Evolutionary conservation across 352 stramenopile genomes (phyloP).

Genomic region (Phytophthora vignae): DNA sequence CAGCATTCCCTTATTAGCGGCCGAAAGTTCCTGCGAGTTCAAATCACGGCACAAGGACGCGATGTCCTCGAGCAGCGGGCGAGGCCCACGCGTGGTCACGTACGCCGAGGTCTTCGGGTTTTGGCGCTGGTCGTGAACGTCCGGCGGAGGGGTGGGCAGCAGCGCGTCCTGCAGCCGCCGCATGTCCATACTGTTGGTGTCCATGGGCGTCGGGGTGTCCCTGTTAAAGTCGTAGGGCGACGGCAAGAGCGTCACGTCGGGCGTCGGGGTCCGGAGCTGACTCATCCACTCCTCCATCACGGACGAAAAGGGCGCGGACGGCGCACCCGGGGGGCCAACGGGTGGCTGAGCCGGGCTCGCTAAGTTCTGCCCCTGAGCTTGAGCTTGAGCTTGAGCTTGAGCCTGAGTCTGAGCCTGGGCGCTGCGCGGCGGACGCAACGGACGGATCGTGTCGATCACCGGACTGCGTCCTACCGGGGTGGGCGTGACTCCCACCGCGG

Average conservation of each 20-base stretch:
- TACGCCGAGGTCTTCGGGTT: slow-evolving; percentile 71
- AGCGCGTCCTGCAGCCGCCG: slow-evolving; percentile 79
- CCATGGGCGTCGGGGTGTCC: slow-evolving; percentile 75
- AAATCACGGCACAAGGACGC: slow-evolving; percentile 81
- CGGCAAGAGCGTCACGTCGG: slow-evolving; percentile 79
- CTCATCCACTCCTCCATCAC: slow-evolving; percentile 89
- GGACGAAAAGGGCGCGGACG: slow-evolving; percentile 64
- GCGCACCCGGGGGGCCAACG: slow-evolving; percentile 20
- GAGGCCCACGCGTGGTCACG: slow-evolving; percentile 52
- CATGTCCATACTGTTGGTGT: slow-evolving; percentile 71
- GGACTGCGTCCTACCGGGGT: slow-evolving; percentile 47
- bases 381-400: too few relatives aligned
- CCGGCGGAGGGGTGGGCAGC: slow-evolving; percentile 70
- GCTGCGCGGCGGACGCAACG: slow-evolving; percentile 28
- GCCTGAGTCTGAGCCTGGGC: background rate
- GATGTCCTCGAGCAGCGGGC: slow-evolving; percentile 79
- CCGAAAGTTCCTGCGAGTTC: slow-evolving; percentile 68
- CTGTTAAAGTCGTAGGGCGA: slow-evolving; percentile 86
- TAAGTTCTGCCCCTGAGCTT: slow-evolving; percentile 9
- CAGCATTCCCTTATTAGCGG: slow-evolving; percentile 35
- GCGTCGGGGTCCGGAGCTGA: slow-evolving; percentile 77
- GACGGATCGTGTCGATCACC: slow-evolving; percentile 39
- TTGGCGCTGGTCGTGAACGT: slow-evolving; percentile 67
- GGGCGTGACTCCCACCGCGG: slow-evolving; percentile 13
- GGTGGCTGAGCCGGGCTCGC: slow-evolving; percentile 29